Conservation (phyloP, 768 basidiomycete genomes). For the Calvatia gigantea region DNA sequence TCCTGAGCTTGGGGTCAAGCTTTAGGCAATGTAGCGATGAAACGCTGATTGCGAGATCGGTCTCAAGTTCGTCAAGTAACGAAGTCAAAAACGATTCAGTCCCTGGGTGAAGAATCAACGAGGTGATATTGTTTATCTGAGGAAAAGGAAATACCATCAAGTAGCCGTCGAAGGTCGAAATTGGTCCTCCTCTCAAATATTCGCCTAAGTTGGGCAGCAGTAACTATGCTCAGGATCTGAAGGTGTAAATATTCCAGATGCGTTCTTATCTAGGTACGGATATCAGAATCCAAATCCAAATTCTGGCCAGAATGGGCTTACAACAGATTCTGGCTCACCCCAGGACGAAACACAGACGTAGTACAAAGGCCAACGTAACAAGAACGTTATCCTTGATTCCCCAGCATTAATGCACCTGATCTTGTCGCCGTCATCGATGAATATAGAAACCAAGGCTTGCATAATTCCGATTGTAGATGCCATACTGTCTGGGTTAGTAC, state of each 20-base stretch:
- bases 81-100: slow-evolving; percentile 79
- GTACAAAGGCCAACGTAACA: slow-evolving; percentile 85
- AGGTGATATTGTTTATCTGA: not conserved
- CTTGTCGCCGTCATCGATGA: slow-evolving; percentile 89
- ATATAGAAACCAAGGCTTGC: slow-evolving; percentile 94
- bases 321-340: slow-evolving; percentile 96
- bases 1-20: slow-evolving; percentile 65
- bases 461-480: slow-evolving; percentile 87
- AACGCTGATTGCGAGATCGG: slow-evolving; percentile 77
- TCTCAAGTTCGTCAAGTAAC: slow-evolving; percentile 65
- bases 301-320: slow-evolving; percentile 26
- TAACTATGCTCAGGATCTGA: slow-evolving; percentile 89
- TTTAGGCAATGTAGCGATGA: slow-evolving; percentile 81
- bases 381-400: slow-evolving; percentile 77
- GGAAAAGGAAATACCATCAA: slow-evolving; percentile 46
- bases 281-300: slow-evolving; percentile 7
- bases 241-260: slow-evolving; percentile 96
- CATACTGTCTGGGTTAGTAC: slow-evolving; percentile 58
- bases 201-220: slow-evolving; percentile 75
- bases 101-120: slow-evolving; percentile 39
- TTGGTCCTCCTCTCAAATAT: slow-evolving; percentile 90
- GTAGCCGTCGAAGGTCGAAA: slow-evolving; percentile 79
- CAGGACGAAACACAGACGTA: slow-evolving; percentile 89
- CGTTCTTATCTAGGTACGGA: slow-evolving; percentile 72
- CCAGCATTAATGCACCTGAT: slow-evolving; percentile 82